Percentiles rank a stretch among this genome's conserved stretches.
Conservation (phyloP, 768 basidiomycete species). For the Boletellus sp. region DNA sequence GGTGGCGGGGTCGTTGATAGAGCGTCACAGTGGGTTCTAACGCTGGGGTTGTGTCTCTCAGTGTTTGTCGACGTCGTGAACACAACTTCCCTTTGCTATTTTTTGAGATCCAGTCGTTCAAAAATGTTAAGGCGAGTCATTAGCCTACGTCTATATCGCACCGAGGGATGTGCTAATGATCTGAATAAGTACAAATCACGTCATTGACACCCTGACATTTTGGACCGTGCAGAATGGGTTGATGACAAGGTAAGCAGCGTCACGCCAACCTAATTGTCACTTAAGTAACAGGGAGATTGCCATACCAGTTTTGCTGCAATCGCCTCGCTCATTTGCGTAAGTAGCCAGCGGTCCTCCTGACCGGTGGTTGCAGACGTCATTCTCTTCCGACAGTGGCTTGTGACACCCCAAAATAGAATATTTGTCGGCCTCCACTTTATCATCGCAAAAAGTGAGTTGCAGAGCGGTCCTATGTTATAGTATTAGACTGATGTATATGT, state of each 20-base stretch:
- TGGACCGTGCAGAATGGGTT: slow-evolving; percentile 25
- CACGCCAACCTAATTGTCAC: too few relatives aligned
- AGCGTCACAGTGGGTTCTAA: slow-evolving; percentile 41
- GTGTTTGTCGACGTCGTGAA: slow-evolving; percentile 45
- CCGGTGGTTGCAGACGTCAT: too few relatives aligned
- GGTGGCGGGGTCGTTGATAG: background rate
- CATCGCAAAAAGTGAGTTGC: slow-evolving; percentile 20
- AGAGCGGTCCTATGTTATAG: too few relatives aligned
- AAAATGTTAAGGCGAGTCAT: slow-evolving; percentile 31
- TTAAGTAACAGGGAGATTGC: background rate
- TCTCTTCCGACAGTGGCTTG: slow-evolving; percentile 12
- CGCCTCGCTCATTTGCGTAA: slow-evolving; percentile 19
- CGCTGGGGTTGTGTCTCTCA: slow-evolving; percentile 44
- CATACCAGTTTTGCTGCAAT: slow-evolving; percentile 12
- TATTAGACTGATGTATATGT: background rate
- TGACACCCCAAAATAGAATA: slow-evolving; percentile 20
- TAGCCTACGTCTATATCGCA: background rate
- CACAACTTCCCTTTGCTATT: slow-evolving; percentile 39
- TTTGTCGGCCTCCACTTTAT: slow-evolving; percentile 24
- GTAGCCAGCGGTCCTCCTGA: background rate
- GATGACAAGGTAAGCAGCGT: slow-evolving; percentile 14
- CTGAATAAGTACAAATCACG: slow-evolving; percentile 16
- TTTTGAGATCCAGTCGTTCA: slow-evolving; percentile 38
- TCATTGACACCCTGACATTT: slow-evolving; percentile 19
- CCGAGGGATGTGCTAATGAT: background rate